Percentiles rank a stretch among this genome's conserved stretches.
Evolutionary conservation across 2,329 filamentous ascomycete species (phyloP).

Genomic region (Xylariaceae sp.): DNA sequence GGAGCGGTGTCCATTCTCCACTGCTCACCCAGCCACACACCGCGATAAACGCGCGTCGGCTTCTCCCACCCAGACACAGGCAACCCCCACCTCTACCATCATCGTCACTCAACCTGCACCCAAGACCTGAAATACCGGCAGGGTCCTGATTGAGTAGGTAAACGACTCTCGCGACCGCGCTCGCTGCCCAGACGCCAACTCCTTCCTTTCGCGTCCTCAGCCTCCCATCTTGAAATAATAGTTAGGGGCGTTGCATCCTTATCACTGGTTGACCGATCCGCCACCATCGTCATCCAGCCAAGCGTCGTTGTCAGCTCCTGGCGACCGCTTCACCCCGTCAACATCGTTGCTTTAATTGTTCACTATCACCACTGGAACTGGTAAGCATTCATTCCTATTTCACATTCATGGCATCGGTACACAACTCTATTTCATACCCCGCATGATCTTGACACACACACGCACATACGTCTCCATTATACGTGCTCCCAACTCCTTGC

Average conservation of each 20-base stretch:
- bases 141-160: constrained; percentile 14
- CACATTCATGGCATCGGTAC: neutral
- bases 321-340: neutral
- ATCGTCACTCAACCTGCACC: constrained; percentile 12
- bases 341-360: constrained; percentile 1
- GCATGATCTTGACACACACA: neutral
- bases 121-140: constrained; percentile 23
- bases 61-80: constrained; percentile 16
- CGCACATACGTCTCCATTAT: too few relatives aligned
- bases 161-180: constrained; percentile 1
- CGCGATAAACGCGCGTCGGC: constrained; percentile 8
- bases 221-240: constrained; percentile 18
- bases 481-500: neutral
- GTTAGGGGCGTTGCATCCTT: constrained; percentile 3
- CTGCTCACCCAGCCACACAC: neutral
- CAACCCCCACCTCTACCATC: constrained; percentile 5
- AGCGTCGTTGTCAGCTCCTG: constrained; percentile 2
- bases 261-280: constrained; percentile 3
- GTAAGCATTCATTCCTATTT: constrained; percentile 14
- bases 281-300: constrained; percentile 7
- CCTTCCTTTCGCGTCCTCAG: neutral
- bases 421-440: constrained; percentile 3
- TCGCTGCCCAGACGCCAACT: neutral
- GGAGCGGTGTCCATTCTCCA: neutral
- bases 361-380: constrained; percentile 3